Conservation (phyloP, 169 alveolate genomes). For the Eimeria falciformis region DNA sequence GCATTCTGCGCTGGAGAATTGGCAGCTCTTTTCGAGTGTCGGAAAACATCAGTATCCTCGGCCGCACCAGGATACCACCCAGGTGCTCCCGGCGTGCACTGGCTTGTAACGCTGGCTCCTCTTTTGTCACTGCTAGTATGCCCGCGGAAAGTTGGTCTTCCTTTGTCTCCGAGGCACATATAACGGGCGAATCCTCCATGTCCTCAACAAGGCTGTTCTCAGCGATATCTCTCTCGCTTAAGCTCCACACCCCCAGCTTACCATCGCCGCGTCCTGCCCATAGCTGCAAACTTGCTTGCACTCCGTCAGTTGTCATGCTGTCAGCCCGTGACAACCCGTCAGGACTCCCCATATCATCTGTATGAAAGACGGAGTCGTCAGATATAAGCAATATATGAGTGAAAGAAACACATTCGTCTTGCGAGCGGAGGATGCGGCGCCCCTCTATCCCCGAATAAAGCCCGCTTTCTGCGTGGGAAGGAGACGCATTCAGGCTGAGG, state of each 20-base stretch:
- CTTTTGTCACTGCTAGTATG: background rate
- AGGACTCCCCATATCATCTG: background rate
- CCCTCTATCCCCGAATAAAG: background rate
- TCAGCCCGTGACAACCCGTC: background rate
- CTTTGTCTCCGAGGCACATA: background rate
- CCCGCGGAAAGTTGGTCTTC: background rate
- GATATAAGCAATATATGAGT: conserved; percentile 41
- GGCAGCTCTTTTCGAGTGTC: background rate
- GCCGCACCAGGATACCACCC: background rate
- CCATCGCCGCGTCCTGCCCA: conserved; percentile 75
- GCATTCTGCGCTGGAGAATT: background rate
- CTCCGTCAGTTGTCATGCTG: background rate
- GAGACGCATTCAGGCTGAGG: conserved; percentile 59
- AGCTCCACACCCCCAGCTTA: conserved; percentile 57
- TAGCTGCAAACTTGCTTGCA: conserved; percentile 31
- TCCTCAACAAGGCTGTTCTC: conserved; percentile 23
- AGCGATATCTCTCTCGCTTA: conserved; percentile 50
- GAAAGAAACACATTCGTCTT: conserved; percentile 54
- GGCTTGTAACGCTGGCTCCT: background rate
- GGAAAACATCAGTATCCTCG: background rate
- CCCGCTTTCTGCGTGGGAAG: conserved; percentile 24
- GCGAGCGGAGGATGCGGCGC: background rate
- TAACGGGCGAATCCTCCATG: background rate
- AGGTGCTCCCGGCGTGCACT: conserved; percentile 16
- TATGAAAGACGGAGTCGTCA: background rate